Evolutionary conservation across 2,329 filamentous ascomycete species (phyloP).

Genomic region (Dactylellina drechsleri): DNA sequence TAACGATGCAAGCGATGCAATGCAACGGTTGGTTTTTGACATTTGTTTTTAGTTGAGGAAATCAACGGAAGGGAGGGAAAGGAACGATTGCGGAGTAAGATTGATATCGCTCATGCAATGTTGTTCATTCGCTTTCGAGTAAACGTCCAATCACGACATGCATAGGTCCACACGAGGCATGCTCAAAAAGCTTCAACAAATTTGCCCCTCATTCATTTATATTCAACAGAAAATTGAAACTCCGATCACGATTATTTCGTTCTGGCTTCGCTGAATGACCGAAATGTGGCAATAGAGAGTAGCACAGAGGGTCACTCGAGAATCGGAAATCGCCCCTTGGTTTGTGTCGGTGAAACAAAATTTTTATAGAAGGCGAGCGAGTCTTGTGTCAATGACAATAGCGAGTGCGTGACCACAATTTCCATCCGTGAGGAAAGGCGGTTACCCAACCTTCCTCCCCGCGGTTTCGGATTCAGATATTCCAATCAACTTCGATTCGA

Average conservation of each 20-base stretch:
- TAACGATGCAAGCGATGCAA: background rate
- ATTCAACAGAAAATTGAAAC: no score
- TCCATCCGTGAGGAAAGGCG: no score
- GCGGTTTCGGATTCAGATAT: conserved; percentile 34
- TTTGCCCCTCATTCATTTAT: conserved; percentile 8
- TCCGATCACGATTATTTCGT: no score
- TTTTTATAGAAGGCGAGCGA: conserved; percentile 3
- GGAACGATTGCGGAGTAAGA: background rate
- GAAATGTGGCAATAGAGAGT: background rate
- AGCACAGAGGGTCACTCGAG: background rate
- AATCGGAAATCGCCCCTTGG: background rate
- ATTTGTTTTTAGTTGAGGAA: no score
- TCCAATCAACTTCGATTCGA: conserved; percentile 12
- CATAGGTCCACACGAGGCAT: conserved; percentile 20
- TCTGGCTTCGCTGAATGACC: background rate
- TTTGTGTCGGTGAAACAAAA: conserved; percentile 37
- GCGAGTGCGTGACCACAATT: background rate
- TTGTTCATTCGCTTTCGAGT: background rate
- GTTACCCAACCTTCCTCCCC: conserved; percentile 8
- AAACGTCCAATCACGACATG: conserved; percentile 22
- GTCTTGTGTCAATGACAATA: conserved; percentile 24
- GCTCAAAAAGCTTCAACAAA: conserved; percentile 11
- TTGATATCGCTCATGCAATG: conserved; percentile 10
- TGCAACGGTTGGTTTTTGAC: no score
- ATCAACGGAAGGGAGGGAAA: background rate